phyloP scores from a whole-genome alignment of 169 alveolate species.

The Pseudocohnilembus persalinus region DNA sequence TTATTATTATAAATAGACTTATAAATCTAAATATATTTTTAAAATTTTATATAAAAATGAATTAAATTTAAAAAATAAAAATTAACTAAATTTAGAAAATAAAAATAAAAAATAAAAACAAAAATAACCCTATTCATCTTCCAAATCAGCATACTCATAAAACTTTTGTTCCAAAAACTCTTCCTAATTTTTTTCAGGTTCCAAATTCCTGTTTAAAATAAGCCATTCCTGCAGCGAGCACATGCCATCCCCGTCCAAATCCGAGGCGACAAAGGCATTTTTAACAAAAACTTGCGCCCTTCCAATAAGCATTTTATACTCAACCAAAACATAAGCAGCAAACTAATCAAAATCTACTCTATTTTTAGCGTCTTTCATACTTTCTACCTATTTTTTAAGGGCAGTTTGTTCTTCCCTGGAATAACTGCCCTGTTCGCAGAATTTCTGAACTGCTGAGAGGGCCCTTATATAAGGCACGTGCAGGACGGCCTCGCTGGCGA shows the following conservation, averaged over 20 bases:
- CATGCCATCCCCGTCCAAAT: conserved; percentile 46
- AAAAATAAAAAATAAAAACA: no score
- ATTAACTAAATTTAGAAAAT: no score
- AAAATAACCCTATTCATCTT: conserved; percentile 16
- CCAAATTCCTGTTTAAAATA: conserved; percentile 36
- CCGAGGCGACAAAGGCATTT: conserved; percentile 50
- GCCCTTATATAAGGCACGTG: conserved; percentile 40
- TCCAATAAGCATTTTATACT: conserved; percentile 29
- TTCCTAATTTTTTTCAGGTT: conserved; percentile 33
- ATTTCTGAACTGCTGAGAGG: conserved; percentile 13
- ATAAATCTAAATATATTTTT: no score
- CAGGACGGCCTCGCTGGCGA: conserved; percentile 23
- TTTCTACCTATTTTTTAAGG: conserved; percentile 31
- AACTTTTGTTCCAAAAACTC: conserved; percentile 29
- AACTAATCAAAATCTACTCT: conserved; percentile 41
- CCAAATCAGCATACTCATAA: conserved; percentile 31
- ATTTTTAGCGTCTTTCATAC: conserved; percentile 15
- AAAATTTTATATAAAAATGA: no score
- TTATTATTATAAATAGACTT: no score
- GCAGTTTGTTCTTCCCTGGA: conserved; percentile 36
- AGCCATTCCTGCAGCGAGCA: conserved; percentile 45
- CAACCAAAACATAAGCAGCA: conserved; percentile 24
- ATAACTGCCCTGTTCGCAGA: conserved; percentile 39
- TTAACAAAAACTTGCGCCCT: conserved; percentile 40
- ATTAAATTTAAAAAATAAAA: no score